Percentiles rank a stretch among this genome's conserved stretches.
phyloP scores from a whole-genome alignment of 2,329 filamentous ascomycete species.

The Phyllosticta citribraziliensis region DNA sequence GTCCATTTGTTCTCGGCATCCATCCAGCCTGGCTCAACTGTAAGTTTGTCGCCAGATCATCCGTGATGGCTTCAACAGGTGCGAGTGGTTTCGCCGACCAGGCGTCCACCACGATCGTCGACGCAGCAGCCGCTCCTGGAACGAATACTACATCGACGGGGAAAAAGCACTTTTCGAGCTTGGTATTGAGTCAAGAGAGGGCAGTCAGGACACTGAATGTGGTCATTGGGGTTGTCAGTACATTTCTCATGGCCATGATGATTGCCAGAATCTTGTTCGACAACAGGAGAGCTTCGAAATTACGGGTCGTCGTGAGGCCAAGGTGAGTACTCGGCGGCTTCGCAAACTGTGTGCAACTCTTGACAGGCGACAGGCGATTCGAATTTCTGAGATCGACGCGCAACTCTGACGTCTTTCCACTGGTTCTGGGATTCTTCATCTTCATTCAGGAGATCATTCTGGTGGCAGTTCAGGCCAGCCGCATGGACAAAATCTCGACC shows the following conservation, averaged over 20 bases:
- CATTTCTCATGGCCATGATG: constrained; percentile 25
- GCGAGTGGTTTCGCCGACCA: neutral
- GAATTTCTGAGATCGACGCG: constrained; percentile 28
- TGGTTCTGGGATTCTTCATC: constrained; percentile 28
- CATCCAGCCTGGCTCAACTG: constrained; percentile 1
- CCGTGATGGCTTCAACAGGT: constrained; percentile 5
- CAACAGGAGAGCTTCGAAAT: constrained; percentile 24
- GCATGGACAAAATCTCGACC: constrained; percentile 28
- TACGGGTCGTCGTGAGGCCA: constrained; percentile 22
- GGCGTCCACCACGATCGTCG: neutral
- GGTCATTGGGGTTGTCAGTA: constrained; percentile 29
- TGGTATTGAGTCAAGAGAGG: constrained; percentile 28
- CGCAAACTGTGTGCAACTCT: neutral
- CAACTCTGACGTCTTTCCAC: constrained; percentile 31
- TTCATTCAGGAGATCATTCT: constrained; percentile 29
- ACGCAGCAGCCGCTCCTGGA: neutral
- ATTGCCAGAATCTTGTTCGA: constrained; percentile 29
- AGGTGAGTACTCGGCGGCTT: constrained; percentile 17
- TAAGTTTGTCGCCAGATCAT: neutral
- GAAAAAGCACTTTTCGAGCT: constrained; percentile 6
- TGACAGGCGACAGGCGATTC: constrained; percentile 20
- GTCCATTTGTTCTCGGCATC: constrained; percentile 4
- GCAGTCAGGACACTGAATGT: constrained; percentile 30
- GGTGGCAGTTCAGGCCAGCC: constrained; percentile 28
- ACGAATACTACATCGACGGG: neutral